Evolutionary conservation across 1,284 basidiomycete species (phyloP), one percentile per base, ranked within the genome.

Genomic region (Chalciporus sp.): DNA sequence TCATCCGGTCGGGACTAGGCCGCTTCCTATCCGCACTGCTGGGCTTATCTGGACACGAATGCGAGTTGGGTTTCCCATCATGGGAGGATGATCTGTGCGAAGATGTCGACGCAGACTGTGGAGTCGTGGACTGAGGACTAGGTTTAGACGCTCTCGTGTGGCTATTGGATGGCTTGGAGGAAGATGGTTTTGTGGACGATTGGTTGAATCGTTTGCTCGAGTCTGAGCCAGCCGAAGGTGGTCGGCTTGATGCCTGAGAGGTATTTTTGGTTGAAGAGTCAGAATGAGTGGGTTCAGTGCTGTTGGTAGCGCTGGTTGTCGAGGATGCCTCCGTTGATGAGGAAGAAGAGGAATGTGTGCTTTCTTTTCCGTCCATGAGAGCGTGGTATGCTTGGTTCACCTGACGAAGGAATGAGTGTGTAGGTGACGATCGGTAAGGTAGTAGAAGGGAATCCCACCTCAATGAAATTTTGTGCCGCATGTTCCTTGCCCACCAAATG

Each of bases 341-440:
- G 27, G 60, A 58, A 47, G 68, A 62, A 39, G 62, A 56, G 28
- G 60, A 58, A 47, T 55, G 62, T 66, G 70, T 66, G 26, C 84
- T 82, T 72, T 91, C 87, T 68, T 90, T 88, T 72, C 91, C 91
- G 73, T 89, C 89, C 63, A 83, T 82, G 55, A 83, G 77, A 11
- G 87, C 83, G 14, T 76, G 77, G 56, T 88, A 88, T 44, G 67
- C 71, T 35, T 56, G 11, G 50, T 72, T 72, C 43, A 62, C 65
- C 71, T 69, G 35, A 47, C 7, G 31, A 39, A 40, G 1, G 39
- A 41, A 47, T 31, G 16, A 14, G 42, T 44, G 42, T 35, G 23
- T 45, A 55, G 40, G 9, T 46, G 76, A 68, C 55, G 75, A 41
- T 42, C 4, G 20, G 31, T 7, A 8, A n/a, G 31, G 33, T 17